These are phyloP conservation scores for Ballota nigra DNA, from an alignment of 257 asterid species.

Conservation along the genomic window DNA sequence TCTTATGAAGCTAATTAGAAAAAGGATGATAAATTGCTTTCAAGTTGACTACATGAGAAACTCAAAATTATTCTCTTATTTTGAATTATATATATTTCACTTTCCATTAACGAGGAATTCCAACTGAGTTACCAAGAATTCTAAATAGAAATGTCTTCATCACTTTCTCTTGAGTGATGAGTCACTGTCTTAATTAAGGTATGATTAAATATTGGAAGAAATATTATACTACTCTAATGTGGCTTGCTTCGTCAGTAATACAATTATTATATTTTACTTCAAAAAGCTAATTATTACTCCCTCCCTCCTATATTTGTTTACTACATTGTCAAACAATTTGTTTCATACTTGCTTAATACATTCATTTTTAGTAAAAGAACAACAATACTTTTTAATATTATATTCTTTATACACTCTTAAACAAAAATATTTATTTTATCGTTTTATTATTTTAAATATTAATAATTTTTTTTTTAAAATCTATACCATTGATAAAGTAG, in stretches of 20 bases:
- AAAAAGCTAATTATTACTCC: background rate
- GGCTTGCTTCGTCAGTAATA: background rate
- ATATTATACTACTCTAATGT: background rate
- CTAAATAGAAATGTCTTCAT: background rate
- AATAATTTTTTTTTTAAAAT: too few species aligned
- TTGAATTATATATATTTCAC: background rate
- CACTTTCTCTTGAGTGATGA: background rate
- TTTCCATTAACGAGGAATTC: too few species aligned
- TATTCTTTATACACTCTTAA: too few species aligned
- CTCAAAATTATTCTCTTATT: background rate
- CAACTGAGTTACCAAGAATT: background rate
- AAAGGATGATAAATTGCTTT: background rate
- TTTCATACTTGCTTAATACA: too few species aligned
- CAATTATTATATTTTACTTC: background rate
- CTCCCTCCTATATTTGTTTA: too few species aligned
- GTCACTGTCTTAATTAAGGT: background rate
- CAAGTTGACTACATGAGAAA: background rate
- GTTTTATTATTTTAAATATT: too few species aligned
- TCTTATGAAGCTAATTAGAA: background rate
- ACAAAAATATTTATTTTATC: too few species aligned
- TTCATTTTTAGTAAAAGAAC: too few species aligned
- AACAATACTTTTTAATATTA: too few species aligned
- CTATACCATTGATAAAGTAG: too few species aligned
- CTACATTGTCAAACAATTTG: too few species aligned
- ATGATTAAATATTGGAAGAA: background rate